These are phyloP conservation scores for Plantago lanceolata DNA, from an alignment of 305 asterid species.

Conservation along the genomic window DNA sequence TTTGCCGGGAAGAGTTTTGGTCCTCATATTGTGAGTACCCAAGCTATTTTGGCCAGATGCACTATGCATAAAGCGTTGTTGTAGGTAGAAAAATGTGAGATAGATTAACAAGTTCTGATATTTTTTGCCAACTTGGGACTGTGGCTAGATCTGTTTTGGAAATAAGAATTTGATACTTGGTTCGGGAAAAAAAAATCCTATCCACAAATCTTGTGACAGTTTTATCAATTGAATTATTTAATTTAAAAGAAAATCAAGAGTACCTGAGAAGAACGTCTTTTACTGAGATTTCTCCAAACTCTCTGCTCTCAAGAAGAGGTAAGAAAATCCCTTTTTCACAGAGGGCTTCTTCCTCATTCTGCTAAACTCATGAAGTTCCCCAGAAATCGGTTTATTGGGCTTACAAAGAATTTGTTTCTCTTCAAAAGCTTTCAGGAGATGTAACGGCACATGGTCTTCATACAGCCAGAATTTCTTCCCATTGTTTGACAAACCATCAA, in stretches of 20 bases:
- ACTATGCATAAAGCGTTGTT: no score
- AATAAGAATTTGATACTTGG: no score
- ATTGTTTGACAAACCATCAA: constrained; percentile 57
- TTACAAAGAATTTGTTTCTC: constrained; percentile 78
- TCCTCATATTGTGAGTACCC: no score
- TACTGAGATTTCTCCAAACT: constrained; percentile 49
- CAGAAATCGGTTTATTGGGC: constrained; percentile 42
- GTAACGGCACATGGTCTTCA: constrained; percentile 73
- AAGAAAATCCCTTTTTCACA: constrained; percentile 62
- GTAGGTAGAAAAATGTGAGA: no score
- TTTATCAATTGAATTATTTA: no score
- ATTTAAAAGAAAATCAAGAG: neutral
- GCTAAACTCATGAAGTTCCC: constrained; percentile 38
- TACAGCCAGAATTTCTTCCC: constrained; percentile 88
- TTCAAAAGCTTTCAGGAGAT: constrained; percentile 77
- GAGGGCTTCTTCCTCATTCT: constrained; percentile 30
- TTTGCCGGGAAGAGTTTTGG: no score
- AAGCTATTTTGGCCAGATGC: no score
- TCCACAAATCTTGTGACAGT: no score
- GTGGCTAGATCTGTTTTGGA: no score
- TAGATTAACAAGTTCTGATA: no score
- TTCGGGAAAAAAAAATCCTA: no score
- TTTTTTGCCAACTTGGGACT: no score
- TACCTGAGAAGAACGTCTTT: constrained; percentile 75
- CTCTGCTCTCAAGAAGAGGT: constrained; percentile 78